Conservation (phyloP, 371 early-diverging fungal genomes). For the Mortierella sp. region DNA sequence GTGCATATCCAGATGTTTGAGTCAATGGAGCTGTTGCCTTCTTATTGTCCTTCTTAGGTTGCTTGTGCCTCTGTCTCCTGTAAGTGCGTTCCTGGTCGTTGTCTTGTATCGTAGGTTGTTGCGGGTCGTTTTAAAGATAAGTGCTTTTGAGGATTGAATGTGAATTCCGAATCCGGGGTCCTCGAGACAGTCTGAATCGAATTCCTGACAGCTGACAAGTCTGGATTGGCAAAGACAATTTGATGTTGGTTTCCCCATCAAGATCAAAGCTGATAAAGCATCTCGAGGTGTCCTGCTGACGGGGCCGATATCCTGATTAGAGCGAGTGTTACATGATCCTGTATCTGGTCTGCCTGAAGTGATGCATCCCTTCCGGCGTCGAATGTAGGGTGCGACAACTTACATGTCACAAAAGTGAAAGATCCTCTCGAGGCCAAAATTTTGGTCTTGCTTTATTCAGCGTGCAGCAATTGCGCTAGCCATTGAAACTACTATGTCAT, state of each 20-base stretch:
- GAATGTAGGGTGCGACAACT: conserved; percentile 10
- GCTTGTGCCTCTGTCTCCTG: not conserved
- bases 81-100: not conserved
- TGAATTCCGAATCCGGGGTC: not conserved
- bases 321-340: not conserved
- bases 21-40: not conserved
- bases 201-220: not conserved
- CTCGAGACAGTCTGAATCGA: not conserved
- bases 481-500: not conserved
- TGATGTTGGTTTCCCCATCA: not conserved
- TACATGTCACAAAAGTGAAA: conserved; percentile 32
- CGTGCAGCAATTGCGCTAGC: not conserved
- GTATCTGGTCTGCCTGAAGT: not conserved
- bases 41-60: not conserved
- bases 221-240: not conserved
- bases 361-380: not conserved
- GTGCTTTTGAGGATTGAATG: not conserved
- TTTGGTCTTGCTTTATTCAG: conserved; percentile 2
- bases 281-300: not conserved
- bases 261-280: not conserved
- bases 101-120: not conserved
- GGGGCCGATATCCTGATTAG: not conserved
- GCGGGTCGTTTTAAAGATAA: not conserved
- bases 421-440: not conserved
- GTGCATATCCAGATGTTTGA: not conserved